Evolutionary conservation across 2,329 filamentous ascomycete species (phyloP).

Genomic region (Fusarium nanum): DNA sequence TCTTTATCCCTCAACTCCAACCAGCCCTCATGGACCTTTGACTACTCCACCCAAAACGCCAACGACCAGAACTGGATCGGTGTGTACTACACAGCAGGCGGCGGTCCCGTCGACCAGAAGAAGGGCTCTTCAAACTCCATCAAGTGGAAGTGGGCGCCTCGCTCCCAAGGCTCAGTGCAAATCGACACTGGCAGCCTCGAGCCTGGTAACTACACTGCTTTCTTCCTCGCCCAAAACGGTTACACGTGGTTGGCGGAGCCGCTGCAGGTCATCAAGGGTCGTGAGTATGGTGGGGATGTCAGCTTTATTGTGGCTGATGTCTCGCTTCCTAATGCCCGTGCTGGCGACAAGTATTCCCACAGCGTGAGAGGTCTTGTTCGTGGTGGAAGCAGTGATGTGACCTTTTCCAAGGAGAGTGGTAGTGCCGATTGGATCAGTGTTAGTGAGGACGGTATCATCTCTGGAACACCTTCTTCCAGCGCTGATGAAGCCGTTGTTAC

Average conservation of each 20-base stretch:
- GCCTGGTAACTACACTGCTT: conserved; percentile 52
- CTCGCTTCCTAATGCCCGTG: conserved; percentile 53
- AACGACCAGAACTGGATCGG: conserved; percentile 54
- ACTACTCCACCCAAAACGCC: conserved; percentile 49
- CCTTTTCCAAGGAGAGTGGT: conserved; percentile 45
- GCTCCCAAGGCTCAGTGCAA: conserved; percentile 43
- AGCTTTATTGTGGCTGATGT: conserved; percentile 48
- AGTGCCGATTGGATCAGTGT: conserved; percentile 51
- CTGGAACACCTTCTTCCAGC: conserved; percentile 49
- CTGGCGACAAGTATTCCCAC: conserved; percentile 50
- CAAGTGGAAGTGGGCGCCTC: conserved; percentile 51
- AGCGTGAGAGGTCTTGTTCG: conserved; percentile 50
- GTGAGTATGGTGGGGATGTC: conserved; percentile 32
- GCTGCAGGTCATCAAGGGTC: conserved; percentile 46
- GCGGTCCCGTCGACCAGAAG: conserved; percentile 50
- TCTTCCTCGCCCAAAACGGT: conserved; percentile 51
- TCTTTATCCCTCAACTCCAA: conserved; percentile 34
- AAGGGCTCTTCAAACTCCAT: conserved; percentile 46
- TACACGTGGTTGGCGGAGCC: conserved; percentile 54
- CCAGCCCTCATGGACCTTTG: conserved; percentile 49
- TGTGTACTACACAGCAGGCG: conserved; percentile 50
- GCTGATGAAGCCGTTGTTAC: conserved; percentile 39
- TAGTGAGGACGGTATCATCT: conserved; percentile 49
- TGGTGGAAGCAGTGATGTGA: conserved; percentile 41
- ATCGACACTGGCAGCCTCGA: conserved; percentile 43